Conservation (phyloP, 768 basidiomycete species). For the Pleurotus salmoneostramineus region DNA sequence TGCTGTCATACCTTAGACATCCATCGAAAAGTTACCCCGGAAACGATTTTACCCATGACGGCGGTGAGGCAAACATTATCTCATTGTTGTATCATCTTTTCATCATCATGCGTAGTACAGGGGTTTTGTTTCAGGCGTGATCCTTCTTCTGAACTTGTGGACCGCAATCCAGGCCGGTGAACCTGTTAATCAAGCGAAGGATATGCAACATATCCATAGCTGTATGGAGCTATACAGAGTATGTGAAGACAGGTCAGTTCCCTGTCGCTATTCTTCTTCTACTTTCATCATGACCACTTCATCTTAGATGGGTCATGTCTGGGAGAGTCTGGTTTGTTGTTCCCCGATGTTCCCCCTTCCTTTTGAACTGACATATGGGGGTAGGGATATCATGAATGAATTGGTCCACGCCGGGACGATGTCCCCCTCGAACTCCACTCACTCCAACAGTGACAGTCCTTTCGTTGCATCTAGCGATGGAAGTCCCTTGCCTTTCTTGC, state of each 20-base stretch:
- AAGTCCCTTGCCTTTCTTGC: background rate
- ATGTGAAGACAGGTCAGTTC: conserved; percentile 33
- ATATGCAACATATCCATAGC: conserved; percentile 56
- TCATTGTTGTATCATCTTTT: background rate
- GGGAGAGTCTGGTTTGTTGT: conserved; percentile 33
- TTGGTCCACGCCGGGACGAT: background rate
- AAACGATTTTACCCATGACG: too few relatives aligned
- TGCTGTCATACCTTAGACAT: conserved; percentile 74
- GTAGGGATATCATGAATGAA: background rate
- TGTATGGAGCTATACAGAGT: conserved; percentile 50
- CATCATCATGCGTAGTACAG: conserved; percentile 19
- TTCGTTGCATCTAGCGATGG: background rate
- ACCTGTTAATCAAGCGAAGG: conserved; percentile 41
- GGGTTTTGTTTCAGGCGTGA: conserved; percentile 38
- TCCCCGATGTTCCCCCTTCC: background rate
- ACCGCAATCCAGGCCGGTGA: conserved; percentile 46
- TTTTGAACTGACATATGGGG: background rate
- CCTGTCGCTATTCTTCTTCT: background rate
- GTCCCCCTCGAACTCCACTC: background rate
- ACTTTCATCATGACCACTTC: background rate
- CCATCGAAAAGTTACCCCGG: conserved; percentile 15
- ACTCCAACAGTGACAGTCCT: background rate
- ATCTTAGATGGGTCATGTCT: conserved; percentile 33
- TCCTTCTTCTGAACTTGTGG: conserved; percentile 67
- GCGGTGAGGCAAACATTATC: too few relatives aligned